Conservation (phyloP, 768 basidiomycete species). For the Pulveroboletus sp. region DNA sequence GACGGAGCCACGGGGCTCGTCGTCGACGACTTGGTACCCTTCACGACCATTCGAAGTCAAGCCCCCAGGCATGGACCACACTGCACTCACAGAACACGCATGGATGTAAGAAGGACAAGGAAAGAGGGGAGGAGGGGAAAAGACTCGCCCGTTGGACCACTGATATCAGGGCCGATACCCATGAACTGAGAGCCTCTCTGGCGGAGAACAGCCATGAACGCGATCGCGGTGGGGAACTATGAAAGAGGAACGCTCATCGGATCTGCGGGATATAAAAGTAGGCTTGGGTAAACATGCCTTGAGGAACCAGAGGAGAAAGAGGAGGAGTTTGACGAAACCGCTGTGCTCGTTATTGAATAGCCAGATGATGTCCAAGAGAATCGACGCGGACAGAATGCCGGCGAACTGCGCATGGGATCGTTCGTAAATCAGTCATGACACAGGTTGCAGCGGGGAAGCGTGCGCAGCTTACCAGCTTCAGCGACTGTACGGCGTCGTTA, state of each 20-base stretch:
- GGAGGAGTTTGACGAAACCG: conserved; percentile 52
- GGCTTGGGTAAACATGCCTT: conserved; percentile 39
- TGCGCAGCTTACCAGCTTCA: conserved; percentile 49
- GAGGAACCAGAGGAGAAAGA: conserved; percentile 49
- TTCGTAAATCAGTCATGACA: not conserved
- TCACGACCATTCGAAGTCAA: conserved; percentile 50
- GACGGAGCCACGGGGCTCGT: conserved; percentile 28
- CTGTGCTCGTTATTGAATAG: conserved; percentile 51
- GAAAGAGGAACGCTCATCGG: not conserved
- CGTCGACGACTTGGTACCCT: conserved; percentile 61
- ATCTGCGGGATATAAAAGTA: too few relatives aligned
- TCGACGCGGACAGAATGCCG: conserved; percentile 55
- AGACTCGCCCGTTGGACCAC: conserved; percentile 53
- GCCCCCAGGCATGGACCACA: conserved; percentile 78
- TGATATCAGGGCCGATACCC: conserved; percentile 46
- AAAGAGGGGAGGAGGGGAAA: too few relatives aligned
- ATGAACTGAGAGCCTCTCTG: conserved; percentile 55
- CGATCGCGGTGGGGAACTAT: conserved; percentile 58
- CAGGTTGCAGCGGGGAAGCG: not conserved
- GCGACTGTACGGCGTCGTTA: conserved; percentile 55
- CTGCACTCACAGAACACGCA: conserved; percentile 30
- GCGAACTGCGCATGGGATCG: conserved; percentile 48
- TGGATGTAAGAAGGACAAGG: not conserved
- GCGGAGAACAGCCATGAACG: conserved; percentile 48
- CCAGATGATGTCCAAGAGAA: conserved; percentile 70